Conservation (phyloP, 768 basidiomycete species). For the Amanita thiersii region DNA sequence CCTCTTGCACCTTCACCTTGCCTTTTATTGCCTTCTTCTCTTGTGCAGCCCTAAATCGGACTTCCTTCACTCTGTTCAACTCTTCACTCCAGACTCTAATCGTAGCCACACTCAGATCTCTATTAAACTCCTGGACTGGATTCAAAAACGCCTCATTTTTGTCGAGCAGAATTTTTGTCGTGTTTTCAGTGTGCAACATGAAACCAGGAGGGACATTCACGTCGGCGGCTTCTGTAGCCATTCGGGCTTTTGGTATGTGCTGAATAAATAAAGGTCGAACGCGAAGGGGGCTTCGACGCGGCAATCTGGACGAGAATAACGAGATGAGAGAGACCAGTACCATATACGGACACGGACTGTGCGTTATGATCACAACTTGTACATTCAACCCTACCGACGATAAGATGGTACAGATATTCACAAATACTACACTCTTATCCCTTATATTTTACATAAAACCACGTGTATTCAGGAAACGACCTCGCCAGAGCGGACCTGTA, state of each 20-base stretch:
- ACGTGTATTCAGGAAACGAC: slow-evolving; percentile 20
- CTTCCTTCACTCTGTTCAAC: slow-evolving; percentile 52
- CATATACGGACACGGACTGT: too few species aligned
- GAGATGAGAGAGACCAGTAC: neutral
- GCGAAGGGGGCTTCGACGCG: neutral
- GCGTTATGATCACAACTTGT: too few species aligned
- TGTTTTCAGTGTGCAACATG: slow-evolving; percentile 75
- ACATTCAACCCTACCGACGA: too few species aligned
- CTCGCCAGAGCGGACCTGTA: slow-evolving; percentile 34
- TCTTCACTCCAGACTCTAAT: slow-evolving; percentile 86
- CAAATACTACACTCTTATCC: too few species aligned
- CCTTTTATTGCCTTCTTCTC: slow-evolving; percentile 33
- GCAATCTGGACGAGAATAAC: neutral
- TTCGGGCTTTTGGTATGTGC: slow-evolving; percentile 4
- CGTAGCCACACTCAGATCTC: slow-evolving; percentile 86
- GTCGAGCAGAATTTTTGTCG: slow-evolving; percentile 70
- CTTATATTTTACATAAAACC: neutral
- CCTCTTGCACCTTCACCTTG: slow-evolving; percentile 25
- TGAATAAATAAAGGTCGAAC: neutral
- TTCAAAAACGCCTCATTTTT: slow-evolving; percentile 89
- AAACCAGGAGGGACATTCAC: slow-evolving; percentile 61
- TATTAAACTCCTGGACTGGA: slow-evolving; percentile 97
- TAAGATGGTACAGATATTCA: too few species aligned
- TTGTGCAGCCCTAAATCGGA: slow-evolving; percentile 45
- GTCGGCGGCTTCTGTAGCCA: slow-evolving; percentile 18